Percentiles rank a stretch among this genome's conserved stretches.
Evolutionary conservation across 352 stramenopile species (phyloP).

Genomic region (Pythium pyrilobum): DNA sequence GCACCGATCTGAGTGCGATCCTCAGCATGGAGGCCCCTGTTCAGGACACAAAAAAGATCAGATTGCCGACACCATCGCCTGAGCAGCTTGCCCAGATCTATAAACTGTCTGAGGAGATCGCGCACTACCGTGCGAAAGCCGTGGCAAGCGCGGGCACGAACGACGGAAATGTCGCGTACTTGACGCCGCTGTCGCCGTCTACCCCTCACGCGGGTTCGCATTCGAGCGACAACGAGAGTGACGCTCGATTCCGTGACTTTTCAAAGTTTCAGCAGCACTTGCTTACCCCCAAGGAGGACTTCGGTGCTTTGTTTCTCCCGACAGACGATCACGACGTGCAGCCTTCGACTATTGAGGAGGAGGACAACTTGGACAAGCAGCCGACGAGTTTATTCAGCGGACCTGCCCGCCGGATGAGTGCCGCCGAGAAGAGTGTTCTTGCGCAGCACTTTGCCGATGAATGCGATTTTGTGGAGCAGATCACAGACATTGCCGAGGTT

Average conservation of each 20-base stretch:
- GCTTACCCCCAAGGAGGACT: conserved; percentile 65
- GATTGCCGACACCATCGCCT: conserved; percentile 76
- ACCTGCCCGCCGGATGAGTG: conserved; percentile 65
- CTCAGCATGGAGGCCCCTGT: conserved; percentile 44
- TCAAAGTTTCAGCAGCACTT: conserved; percentile 85
- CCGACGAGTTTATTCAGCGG: conserved; percentile 71
- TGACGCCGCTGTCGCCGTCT: conserved; percentile 33
- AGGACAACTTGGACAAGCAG: conserved; percentile 62
- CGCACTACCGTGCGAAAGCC: conserved; percentile 47
- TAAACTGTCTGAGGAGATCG: conserved; percentile 74
- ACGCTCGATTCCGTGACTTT: conserved; percentile 80
- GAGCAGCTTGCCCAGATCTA: conserved; percentile 83
- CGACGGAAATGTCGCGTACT: conserved; percentile 23
- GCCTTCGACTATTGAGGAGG: conserved; percentile 43
- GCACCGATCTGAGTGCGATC: conserved; percentile 57
- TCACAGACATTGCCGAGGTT: conserved; percentile 81
- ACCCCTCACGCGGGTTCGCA: conserved; percentile 7
- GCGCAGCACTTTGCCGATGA: conserved; percentile 84
- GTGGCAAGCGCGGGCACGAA: conserved; percentile 22
- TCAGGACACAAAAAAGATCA: conserved; percentile 39
- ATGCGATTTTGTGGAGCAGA: conserved; percentile 86
- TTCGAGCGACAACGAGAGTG: conserved; percentile 34
- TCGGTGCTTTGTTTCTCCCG: conserved; percentile 21
- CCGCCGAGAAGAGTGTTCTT: conserved; percentile 74
- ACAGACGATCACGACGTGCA: conserved; percentile 12